Evolutionary conservation across 2,329 filamentous ascomycete genomes (phyloP), one percentile per base, ranked within the genome.

Genomic region (Penicillium sclerotiorum): DNA sequence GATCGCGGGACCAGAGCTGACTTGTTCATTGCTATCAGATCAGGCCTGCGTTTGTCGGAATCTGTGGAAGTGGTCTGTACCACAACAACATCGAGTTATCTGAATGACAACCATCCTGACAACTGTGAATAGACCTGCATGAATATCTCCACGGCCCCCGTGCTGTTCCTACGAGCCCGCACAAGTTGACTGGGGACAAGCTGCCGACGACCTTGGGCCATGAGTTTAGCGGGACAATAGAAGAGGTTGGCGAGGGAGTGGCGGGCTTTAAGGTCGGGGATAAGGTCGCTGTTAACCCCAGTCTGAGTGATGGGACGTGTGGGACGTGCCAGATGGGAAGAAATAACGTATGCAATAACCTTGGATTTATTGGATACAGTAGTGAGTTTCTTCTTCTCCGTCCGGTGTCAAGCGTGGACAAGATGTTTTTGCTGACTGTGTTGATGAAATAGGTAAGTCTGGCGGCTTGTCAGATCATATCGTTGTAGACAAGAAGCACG

Each of bases 171-270:
- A 55, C 53, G 11, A 55, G 45, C 5, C 80, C 83, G 1, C 84
- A 87, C 58, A 77, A 77, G 2, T 66, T 86, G 18, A 87, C 83
- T 0, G 72, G 77, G 25, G 80, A 81, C 49, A 73, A 71, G 1
- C 74, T 82, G 28, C 85, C 84, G 3, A 74, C 86, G 8, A 83
- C 77, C 0, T 72, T 87, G 8, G 85, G 85, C 21, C 85, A 88
- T 60, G 85, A 88, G 61, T 84, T 87, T 65, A 80, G 77, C 3
- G 85, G 84, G 9, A 76, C 77, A 2, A 72, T 88, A 25, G 73
- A 77, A 9, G 81, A 85, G 56, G 69, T 87, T n/a, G 84, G 84
- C 0, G 60, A 71, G 0, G 74, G 69, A 1, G 77, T 83, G 4
- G 58, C 57, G 17, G 47, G 52, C 60, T 69, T 86, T 40, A 70